Conservation (phyloP, 2,329 filamentous ascomycete genomes). For the Pseudogymnoascus sp. region DNA sequence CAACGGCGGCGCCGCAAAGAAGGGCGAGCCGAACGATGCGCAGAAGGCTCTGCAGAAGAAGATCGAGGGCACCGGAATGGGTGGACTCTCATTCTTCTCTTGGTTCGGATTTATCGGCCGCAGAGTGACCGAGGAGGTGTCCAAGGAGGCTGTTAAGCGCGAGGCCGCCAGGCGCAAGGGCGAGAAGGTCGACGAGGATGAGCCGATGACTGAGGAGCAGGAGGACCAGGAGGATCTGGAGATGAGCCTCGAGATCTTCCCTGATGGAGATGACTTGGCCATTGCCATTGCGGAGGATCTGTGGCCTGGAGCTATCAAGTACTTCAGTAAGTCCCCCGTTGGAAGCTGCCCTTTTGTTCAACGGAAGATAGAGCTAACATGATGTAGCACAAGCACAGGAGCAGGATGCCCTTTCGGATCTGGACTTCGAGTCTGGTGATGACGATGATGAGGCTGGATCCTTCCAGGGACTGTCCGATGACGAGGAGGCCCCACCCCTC, state of each 20-base stretch:
- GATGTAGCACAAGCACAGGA: slow-evolving; percentile 61
- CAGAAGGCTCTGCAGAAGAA: slow-evolving; percentile 46
- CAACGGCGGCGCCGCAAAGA: slow-evolving; percentile 26
- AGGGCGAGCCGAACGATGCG: slow-evolving; percentile 35
- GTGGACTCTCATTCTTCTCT: slow-evolving; percentile 73
- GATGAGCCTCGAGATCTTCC: slow-evolving; percentile 74
- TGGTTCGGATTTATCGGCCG: slow-evolving; percentile 77
- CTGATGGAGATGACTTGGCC: slow-evolving; percentile 77
- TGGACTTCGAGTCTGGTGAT: slow-evolving; percentile 62
- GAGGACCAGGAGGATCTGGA: slow-evolving; percentile 52
- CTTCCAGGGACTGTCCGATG: slow-evolving; percentile 1
- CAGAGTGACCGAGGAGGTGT: slow-evolving; percentile 67
- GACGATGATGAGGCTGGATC: slow-evolving; percentile 42
- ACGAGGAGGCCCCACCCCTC: neutral
- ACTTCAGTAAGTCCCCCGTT: slow-evolving; percentile 64
- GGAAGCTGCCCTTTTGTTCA: slow-evolving; percentile 31
- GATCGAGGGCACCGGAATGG: slow-evolving; percentile 53
- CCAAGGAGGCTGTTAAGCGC: slow-evolving; percentile 51
- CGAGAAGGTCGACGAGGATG: slow-evolving; percentile 36
- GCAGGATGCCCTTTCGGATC: slow-evolving; percentile 57
- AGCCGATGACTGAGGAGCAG: slow-evolving; percentile 35
- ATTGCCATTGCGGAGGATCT: slow-evolving; percentile 77
- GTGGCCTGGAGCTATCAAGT: slow-evolving; percentile 81
- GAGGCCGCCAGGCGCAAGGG: slow-evolving; percentile 49
- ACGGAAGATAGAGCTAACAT: neutral